Conservation (phyloP, 495 filamentous ascomycete genomes). For the Tirmania nivea region DNA sequence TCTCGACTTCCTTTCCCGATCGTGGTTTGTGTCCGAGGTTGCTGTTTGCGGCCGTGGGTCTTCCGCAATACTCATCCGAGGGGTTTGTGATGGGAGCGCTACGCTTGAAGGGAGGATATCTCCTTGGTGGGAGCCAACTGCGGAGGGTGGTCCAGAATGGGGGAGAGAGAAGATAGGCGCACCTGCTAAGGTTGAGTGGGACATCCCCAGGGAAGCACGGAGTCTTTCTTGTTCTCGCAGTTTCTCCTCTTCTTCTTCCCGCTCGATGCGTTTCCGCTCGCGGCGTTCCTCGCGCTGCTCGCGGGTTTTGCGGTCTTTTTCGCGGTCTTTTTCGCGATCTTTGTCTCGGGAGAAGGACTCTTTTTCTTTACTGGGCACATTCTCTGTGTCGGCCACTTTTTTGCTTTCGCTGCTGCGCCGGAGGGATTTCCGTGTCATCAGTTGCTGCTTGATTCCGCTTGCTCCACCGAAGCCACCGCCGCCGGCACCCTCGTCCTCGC, state of each 20-base stretch:
- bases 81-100: not conserved
- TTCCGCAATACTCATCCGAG: not conserved
- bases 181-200: too few relatives aligned
- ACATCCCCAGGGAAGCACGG: not conserved
- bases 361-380: not conserved
- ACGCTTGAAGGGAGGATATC: not conserved
- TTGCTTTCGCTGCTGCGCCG: not conserved
- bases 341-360: too few relatives aligned
- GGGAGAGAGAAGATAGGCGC: too few relatives aligned
- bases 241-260: not conserved
- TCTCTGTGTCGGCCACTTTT: not conserved
- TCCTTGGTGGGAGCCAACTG: too few relatives aligned
- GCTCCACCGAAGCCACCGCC: not conserved
- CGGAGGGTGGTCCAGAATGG: too few relatives aligned
- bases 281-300: not conserved
- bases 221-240: not conserved
- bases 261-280: not conserved
- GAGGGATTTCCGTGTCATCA: not conserved
- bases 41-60: not conserved
- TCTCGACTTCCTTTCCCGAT: constrained; percentile 2
- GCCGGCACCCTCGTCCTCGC: not conserved
- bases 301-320: not conserved
- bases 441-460: not conserved
- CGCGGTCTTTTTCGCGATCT: not conserved
- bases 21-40: not conserved